Evolutionary conservation across 495 filamentous ascomycete genomes (phyloP).

Genomic region (Clavariopsis aquatica): DNA sequence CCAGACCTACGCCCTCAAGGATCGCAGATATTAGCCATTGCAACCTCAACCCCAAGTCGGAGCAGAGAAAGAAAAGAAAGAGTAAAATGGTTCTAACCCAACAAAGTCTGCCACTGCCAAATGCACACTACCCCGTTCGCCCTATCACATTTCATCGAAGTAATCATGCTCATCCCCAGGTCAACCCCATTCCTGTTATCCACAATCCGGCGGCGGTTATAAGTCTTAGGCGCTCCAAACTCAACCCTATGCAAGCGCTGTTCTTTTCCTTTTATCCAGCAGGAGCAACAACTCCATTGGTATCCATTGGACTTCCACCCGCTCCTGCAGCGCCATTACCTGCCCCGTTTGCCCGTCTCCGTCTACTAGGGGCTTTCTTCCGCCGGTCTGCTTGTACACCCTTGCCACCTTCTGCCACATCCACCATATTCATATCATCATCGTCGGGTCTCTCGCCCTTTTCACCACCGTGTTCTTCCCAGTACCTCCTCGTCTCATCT

Average conservation of each 20-base stretch:
- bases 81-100: background rate
- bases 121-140: background rate
- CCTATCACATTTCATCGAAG: no score
- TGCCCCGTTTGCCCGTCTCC: constrained; percentile 36
- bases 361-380: constrained; percentile 36
- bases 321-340: constrained; percentile 19
- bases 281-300: constrained; percentile 11
- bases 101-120: background rate
- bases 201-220: no score
- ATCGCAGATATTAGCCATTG: background rate
- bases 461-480: constrained; percentile 36
- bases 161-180: no score
- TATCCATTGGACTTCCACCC: constrained; percentile 44
- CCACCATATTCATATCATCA: constrained; percentile 53
- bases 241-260: no score
- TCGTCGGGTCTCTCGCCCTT: constrained; percentile 46
- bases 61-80: background rate
- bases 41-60: background rate
- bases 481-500: constrained; percentile 69
- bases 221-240: no score
- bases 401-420: constrained; percentile 44
- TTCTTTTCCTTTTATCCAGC: background rate
- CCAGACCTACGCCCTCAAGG: background rate
- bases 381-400: constrained; percentile 22
- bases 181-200: background rate